These are phyloP conservation scores for Chlamydomonas incerta DNA, from an alignment of 139 green algal genomes.

Conservation along the genomic window DNA sequence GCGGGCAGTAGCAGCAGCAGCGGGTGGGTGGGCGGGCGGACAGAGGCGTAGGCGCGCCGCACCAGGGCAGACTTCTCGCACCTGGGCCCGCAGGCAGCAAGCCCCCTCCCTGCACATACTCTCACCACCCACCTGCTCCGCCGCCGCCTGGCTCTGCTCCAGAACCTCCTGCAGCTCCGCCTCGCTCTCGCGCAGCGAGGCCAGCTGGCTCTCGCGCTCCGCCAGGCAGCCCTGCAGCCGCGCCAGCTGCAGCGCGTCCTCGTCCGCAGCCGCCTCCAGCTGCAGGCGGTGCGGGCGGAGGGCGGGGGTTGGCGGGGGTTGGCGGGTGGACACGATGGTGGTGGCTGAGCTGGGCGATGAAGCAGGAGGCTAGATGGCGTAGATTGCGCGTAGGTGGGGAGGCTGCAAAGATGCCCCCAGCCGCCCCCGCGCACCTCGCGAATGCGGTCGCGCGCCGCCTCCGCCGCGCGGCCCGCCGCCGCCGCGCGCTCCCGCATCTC, in stretches of 20 bases:
- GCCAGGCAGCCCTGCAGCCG: conserved; percentile 17
- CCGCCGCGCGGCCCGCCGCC: conserved; percentile 19
- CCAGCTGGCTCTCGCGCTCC: conserved; percentile 4
- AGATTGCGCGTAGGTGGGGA: too few relatives aligned
- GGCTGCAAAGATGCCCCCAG: too few relatives aligned
- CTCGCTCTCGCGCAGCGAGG: conserved; percentile 14
- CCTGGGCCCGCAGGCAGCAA: neutral
- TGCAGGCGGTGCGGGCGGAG: neutral
- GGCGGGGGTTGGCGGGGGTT: too few relatives aligned
- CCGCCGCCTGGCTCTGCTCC: conserved; percentile 30
- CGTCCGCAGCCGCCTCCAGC: conserved; percentile 23
- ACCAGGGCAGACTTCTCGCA: too few relatives aligned
- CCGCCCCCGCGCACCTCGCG: conserved; percentile 2
- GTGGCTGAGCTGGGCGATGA: too few relatives aligned
- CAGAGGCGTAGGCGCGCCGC: too few relatives aligned
- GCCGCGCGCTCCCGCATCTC: neutral
- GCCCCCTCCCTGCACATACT: neutral
- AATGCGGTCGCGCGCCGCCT: conserved; percentile 21
- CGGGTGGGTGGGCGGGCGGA: too few relatives aligned
- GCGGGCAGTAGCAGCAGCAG: too few relatives aligned
- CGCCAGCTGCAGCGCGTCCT: neutral
- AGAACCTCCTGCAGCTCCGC: conserved; percentile 41
- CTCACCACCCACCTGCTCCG: conserved; percentile 2
- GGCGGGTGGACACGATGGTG: too few relatives aligned
- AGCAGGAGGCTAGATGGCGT: neutral